Evolutionary conservation across 2,329 filamentous ascomycete species (phyloP), one percentile per base, ranked within the genome.

Genomic region (Aspergillus hortae): DNA sequence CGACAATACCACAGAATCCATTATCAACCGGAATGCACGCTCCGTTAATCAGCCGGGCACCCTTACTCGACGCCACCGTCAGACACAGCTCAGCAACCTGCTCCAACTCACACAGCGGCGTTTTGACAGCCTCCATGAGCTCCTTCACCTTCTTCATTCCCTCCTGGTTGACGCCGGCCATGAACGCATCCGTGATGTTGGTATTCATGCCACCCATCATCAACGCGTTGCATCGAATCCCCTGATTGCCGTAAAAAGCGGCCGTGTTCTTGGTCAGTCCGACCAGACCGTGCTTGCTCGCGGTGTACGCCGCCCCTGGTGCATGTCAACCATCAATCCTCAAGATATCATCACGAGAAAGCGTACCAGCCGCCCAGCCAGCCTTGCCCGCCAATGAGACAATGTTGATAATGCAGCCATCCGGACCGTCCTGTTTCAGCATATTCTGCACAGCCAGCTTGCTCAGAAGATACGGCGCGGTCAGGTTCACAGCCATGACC

Each of bases 211-310:
- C 76, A 9, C 79, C 80, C 40, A 81, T 70, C 56, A 81, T 66
- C 53, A 84, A 65, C 1, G 75, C 76, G 32, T 82, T 74, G 56
- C 72, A 75, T 46, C 76, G 74, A 53, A 85, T 80, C 21, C 80
- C 80, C 65, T 78, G 77, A 27, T 69, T 67, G 1, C 75, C 76
- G 59, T 85, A 85, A 60, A 74, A 80, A 0, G 76, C 73, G 2
- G 81, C 81, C 12, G 80, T 85, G 66, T 80, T 84, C 65, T 79
- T 80, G 12, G 79, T 81, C 51, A 84, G 65, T 1, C 77, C 80
- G 3, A 80, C 60, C 12, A 83, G 61, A 9, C 76, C 80, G 57
- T 82, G 79, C 66, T 83, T 82, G 65, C 71, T 75, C 1, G 74
- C 73, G 0, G 79, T 81, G 60, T 82, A 82, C 15, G 79, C 77